phyloP scores from a whole-genome alignment of 2,329 filamentous ascomycete genomes.

The Colletotrichum plurivorum region DNA sequence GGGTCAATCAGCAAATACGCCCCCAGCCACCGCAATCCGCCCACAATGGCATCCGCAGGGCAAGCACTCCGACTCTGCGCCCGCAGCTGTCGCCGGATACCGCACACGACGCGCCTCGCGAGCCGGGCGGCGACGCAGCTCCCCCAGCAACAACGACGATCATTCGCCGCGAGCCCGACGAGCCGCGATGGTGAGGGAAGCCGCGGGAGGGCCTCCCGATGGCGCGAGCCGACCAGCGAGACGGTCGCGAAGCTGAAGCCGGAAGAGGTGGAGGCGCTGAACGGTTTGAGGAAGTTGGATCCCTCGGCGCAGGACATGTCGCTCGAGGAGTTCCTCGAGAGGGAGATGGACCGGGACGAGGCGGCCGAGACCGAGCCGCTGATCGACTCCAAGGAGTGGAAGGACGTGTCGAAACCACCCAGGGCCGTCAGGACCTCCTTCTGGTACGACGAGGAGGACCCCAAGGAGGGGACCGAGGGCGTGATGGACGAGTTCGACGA shows the following conservation, averaged over 20 bases:
- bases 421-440: conserved; percentile 57
- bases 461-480: conserved; percentile 64
- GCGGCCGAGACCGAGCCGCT: conserved; percentile 27
- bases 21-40: conserved; percentile 21
- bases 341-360: conserved; percentile 23
- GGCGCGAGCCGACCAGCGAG: conserved; percentile 6
- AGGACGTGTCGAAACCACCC: conserved; percentile 40
- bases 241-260: conserved; percentile 38
- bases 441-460: conserved; percentile 66
- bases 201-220: background rate
- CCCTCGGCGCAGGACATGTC: conserved; percentile 39
- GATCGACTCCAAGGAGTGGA: conserved; percentile 37
- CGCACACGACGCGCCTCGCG: conserved; percentile 38
- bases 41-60: conserved; percentile 55
- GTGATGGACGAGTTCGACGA: conserved; percentile 76
- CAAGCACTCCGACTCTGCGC: conserved; percentile 54
- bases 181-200: conserved; percentile 40
- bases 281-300: conserved; percentile 50
- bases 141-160: conserved; percentile 41
- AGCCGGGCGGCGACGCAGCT: conserved; percentile 18
- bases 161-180: conserved; percentile 49
- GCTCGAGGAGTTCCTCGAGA: conserved; percentile 32
- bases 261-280: conserved; percentile 43
- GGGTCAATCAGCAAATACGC: conserved; percentile 20
- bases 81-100: conserved; percentile 49